Base-by-base conservation (phyloP, 108 stramenopile genomes). In the Nitzschia palea region DNA sequence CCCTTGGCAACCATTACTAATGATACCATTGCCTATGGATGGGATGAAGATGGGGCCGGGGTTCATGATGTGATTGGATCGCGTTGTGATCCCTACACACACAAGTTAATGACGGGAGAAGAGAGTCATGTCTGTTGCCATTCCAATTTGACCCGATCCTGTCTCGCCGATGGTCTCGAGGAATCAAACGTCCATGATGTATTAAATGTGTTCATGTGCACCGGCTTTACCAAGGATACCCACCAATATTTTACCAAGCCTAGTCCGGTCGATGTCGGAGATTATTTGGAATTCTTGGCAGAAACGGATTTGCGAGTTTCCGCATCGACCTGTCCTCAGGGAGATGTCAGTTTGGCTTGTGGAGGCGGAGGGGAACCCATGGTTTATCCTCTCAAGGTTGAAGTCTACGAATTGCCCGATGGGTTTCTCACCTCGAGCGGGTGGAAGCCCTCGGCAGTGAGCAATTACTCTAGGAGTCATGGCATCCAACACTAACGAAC, bases 241-340 rank as follows among this genome's bases (percentile, higher is more conserved):
- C 78, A 85, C 44, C 84, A 76, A 35, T 85, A 85, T 65, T 85
- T 85, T 79, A 81, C 80, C 29, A 85, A 85, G 59, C 80, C 84
- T 6, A 56, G 50, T 59, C 84, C 84, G 37, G 84, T 81, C 56
- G 72, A 80, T 48, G 80, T 79, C 43, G 84, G 83, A n/a, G 84
- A 85, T 50, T 85, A 85, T 57, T 75, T 85, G 42, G 84, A 85
- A 66, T 85, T 85, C 60, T 26, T 85, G 31, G 84, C 84, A 2
- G 80, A 85, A 74, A 76, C 65, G 26, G 80, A 85, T 48, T 58
- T 81, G 54, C 17, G 75, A 20, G 80, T 81, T 8, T 65, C 71
- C 35, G 80, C 80, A 0, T 80, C 75, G 51, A 81, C 84, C 3
- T 81, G 84, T 68, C 84, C 84, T 1, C 80, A 79, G 60, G 80